Evolutionary conservation across 352 stramenopile species (phyloP), one percentile per base, ranked within the genome.

Genomic region (Pelagophyceae sp.): DNA sequence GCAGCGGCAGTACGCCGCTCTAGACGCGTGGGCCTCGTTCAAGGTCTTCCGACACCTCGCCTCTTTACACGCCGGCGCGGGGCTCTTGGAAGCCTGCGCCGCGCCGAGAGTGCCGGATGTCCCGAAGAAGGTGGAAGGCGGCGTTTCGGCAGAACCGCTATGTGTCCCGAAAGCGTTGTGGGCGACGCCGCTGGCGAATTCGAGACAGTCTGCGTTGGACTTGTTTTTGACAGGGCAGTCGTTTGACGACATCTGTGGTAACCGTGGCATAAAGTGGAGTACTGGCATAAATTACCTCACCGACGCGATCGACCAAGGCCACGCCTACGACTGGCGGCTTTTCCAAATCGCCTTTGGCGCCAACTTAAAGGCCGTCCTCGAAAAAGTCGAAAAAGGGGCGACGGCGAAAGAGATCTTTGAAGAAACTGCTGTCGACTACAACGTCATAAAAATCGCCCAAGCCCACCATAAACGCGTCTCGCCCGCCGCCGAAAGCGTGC

Each of bases 261-360:
- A 72, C 5, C 29, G 35, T 15, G 29, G 31, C 29, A 35, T 50
- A n/a, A 72, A 72, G 35, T 11, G 27, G 31, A 29, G 5, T n/a
- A 72, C 63, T 5, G 63, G 37, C 31, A n/a, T 33, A n/a, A 45
- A 45, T 32, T 72, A 72, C 63, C 6, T 72, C 19, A 35, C 31
- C 63, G 63, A 72, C 6, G 63, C 63, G 6, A 45, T 72, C 6
- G 2, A 38, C 35, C 5, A 3, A 15, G 63, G 63, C 63, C 63
- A 33, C 31, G 63, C 63, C 6, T 72, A 72, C 63, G 63, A 72
- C 63, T 72, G 63, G 63, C n/a, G n/a, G n/a, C n/a, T n/a, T n/a
- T n/a, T n/a, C n/a, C n/a, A n/a, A n/a, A n/a, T n/a, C n/a, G n/a
- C n/a, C n/a, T n/a, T n/a, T n/a, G n/a, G n/a, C n/a, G n/a, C n/a